Evolutionary conservation across 768 basidiomycete genomes (phyloP).

Genomic region (Phlegmacium glaucopus): DNA sequence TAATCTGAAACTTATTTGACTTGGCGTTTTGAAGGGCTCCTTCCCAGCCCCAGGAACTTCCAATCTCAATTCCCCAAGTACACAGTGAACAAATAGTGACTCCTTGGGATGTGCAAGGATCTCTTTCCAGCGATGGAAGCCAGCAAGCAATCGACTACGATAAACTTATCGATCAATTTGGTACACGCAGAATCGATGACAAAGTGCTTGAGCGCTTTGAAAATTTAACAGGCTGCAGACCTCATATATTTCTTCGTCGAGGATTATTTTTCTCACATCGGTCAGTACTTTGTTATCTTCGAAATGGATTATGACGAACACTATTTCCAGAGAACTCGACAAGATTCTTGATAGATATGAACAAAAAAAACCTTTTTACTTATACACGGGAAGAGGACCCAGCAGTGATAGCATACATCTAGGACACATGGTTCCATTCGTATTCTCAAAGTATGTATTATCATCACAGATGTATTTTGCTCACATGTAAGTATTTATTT

Average conservation of each 20-base stretch:
- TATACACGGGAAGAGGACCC: slow-evolving; percentile 97
- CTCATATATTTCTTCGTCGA: slow-evolving; percentile 84
- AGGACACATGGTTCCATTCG: slow-evolving; percentile 96
- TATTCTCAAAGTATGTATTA: slow-evolving; percentile 84
- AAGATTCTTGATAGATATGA: slow-evolving; percentile 94
- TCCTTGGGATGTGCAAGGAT: slow-evolving; percentile 97
- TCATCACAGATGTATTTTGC: background rate
- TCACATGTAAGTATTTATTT: background rate
- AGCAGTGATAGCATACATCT: slow-evolving; percentile 97
- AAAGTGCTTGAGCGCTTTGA: slow-evolving; percentile 87
- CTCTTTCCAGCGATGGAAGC: slow-evolving; percentile 81
- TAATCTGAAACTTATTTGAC: background rate
- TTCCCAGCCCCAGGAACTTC: slow-evolving; percentile 7
- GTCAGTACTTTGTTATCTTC: slow-evolving; percentile 37
- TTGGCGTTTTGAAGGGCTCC: background rate
- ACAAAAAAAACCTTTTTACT: slow-evolving; percentile 94
- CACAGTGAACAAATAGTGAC: slow-evolving; percentile 74
- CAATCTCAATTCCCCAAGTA: slow-evolving; percentile 5
- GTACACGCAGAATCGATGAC: slow-evolving; percentile 76
- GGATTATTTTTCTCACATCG: slow-evolving; percentile 99
- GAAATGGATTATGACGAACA: background rate
- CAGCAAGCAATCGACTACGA: slow-evolving; percentile 96
- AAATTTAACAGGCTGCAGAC: slow-evolving; percentile 80
- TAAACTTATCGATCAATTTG: slow-evolving; percentile 92
- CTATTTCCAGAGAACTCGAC: slow-evolving; percentile 75